phyloP scores from a whole-genome alignment of 306 rosid genomes.

The Fagus sylvatica region DNA sequence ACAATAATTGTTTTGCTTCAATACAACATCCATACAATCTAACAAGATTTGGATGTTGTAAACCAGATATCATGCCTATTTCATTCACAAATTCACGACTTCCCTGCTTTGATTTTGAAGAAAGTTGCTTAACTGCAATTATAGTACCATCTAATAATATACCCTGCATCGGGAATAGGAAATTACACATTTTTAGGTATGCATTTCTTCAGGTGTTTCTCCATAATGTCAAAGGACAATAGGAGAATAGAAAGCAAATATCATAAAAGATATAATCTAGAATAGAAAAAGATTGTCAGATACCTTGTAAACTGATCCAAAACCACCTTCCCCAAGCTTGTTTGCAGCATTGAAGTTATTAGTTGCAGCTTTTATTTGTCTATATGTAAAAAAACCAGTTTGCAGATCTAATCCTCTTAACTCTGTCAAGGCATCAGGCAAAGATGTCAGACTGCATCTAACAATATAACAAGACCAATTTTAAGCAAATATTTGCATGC shows the following conservation, averaged over 20 bases:
- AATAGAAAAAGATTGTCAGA: neutral
- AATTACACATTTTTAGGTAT: neutral
- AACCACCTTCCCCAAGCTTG: constrained; percentile 77
- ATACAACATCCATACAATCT: constrained; percentile 28
- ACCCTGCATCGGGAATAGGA: constrained; percentile 30
- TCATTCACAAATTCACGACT: constrained; percentile 28
- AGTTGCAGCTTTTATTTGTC: constrained; percentile 46
- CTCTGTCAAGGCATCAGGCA: neutral
- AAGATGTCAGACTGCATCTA: neutral
- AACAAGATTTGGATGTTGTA: constrained; percentile 31
- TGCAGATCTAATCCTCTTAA: constrained; percentile 16
- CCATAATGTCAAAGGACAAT: neutral
- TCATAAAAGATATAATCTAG: neutral
- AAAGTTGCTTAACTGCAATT: constrained; percentile 32
- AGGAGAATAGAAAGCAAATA: neutral
- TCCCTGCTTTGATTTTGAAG: constrained; percentile 28
- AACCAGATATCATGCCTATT: constrained; percentile 30
- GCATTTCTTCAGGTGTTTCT: neutral
- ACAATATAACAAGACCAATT: constrained; percentile 2
- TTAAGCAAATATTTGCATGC: neutral
- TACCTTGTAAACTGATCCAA: constrained; percentile 78
- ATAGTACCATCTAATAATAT: constrained; percentile 14
- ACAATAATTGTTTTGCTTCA: constrained; percentile 20
- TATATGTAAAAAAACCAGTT: constrained; percentile 17
- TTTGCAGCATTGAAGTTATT: constrained; percentile 50